Evolutionary conservation across 73 alveolate genomes (phyloP).

Genomic region (Tetrahymena elliotti): DNA sequence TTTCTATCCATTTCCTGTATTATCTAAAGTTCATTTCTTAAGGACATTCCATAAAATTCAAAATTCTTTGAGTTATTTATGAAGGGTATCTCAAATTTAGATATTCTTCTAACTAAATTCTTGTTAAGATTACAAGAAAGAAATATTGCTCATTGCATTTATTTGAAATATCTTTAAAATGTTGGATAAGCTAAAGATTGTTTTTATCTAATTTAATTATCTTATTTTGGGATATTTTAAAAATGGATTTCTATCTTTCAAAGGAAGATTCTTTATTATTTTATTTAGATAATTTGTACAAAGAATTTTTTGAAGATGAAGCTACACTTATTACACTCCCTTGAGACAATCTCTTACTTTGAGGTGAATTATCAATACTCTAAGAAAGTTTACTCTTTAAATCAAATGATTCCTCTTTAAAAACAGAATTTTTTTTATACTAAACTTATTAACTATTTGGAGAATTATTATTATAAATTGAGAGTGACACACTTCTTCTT

Average conservation of each 20-base stretch:
- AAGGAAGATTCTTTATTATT: background rate
- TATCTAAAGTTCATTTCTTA: background rate
- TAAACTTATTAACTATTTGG: background rate
- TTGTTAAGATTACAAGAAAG: background rate
- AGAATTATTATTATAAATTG: background rate
- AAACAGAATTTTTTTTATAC: background rate
- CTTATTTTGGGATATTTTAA: background rate
- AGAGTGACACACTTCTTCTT: background rate
- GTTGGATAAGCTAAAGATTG: background rate
- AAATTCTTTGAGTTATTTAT: background rate
- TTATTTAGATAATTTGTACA: background rate
- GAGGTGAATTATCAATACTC: background rate
- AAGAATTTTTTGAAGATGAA: background rate
- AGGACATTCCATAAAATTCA: background rate
- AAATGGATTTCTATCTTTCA: background rate
- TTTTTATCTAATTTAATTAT: background rate
- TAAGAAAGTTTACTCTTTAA: background rate
- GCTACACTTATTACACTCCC: background rate
- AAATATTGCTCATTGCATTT: background rate
- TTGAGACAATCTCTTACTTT: background rate
- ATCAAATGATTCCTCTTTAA: background rate
- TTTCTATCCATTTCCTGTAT: background rate
- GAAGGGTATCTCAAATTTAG: background rate
- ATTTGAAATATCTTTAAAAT: background rate
- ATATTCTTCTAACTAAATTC: background rate